Percentiles rank a stretch among this genome's conserved stretches.
Evolutionary conservation across 2,329 filamentous ascomycete genomes (phyloP).

Genomic region (Arthrobotrys iridis): DNA sequence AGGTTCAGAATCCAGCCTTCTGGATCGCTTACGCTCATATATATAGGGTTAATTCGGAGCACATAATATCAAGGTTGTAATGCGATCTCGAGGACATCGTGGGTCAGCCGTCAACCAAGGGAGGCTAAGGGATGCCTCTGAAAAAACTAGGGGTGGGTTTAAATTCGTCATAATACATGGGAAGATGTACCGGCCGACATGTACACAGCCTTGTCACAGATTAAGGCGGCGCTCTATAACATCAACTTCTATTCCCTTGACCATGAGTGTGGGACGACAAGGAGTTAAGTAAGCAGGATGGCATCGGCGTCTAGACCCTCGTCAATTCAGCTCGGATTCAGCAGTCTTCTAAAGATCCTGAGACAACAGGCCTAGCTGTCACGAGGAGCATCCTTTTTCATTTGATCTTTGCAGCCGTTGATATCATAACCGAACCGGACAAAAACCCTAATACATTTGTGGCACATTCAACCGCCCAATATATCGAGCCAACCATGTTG

Average conservation of each 20-base stretch:
- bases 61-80: constrained; percentile 26
- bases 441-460: constrained; percentile 23
- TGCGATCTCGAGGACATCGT: constrained; percentile 14
- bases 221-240: not conserved
- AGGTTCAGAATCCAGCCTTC: constrained; percentile 22
- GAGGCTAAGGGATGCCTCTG: not conserved
- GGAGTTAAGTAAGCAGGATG: constrained; percentile 8
- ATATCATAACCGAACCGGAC: constrained; percentile 38
- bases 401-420: constrained; percentile 46
- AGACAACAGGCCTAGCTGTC: constrained; percentile 15
- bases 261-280: constrained; percentile 43
- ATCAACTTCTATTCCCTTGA: not conserved
- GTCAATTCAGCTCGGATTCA: not conserved
- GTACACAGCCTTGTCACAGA: constrained; percentile 18
- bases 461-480: constrained; percentile 22
- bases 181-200: constrained; percentile 14
- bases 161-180: constrained; percentile 16
- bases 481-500: not conserved
- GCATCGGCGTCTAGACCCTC: constrained; percentile 36
- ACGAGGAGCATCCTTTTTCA: constrained; percentile 46
- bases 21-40: constrained; percentile 53
- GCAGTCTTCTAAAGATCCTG: not conserved
- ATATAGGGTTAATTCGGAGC: constrained; percentile 24
- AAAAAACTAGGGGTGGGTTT: too few species aligned
- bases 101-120: constrained; percentile 22